Conservation (phyloP, 169 alveolate species). For the Plasmodium malariae region DNA sequence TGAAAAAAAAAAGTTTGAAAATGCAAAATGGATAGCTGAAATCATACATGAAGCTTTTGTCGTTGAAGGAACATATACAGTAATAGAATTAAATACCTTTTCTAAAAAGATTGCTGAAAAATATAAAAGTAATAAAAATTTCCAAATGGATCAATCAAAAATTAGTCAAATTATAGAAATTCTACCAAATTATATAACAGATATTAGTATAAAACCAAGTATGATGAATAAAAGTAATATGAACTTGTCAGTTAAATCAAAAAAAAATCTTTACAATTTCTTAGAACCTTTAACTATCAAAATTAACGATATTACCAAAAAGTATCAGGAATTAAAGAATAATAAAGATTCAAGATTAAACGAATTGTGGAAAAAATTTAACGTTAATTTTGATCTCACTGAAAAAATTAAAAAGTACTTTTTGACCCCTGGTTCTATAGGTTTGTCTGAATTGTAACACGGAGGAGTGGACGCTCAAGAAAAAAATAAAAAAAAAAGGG, state of each 20-base stretch:
- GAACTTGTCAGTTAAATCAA: conserved; percentile 40
- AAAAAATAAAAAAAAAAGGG: background rate
- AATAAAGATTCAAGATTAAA: conserved; percentile 58
- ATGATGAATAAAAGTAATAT: conserved; percentile 32
- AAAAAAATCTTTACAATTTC: conserved; percentile 39
- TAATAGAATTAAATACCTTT: conserved; percentile 40
- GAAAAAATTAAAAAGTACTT: conserved; percentile 52
- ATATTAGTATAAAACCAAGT: conserved; percentile 65
- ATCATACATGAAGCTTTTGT: conserved; percentile 55
- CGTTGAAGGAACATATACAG: conserved; percentile 49
- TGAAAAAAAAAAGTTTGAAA: conserved; percentile 66
- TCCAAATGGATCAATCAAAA: conserved; percentile 41
- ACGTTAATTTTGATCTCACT: conserved; percentile 61
- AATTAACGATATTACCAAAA: conserved; percentile 26
- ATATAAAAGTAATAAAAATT: conserved; percentile 57
- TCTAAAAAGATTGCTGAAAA: conserved; percentile 58
- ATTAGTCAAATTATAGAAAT: conserved; percentile 39
- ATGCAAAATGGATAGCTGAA: conserved; percentile 77
- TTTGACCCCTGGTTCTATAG: conserved; percentile 41
- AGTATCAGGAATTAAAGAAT: conserved; percentile 37
- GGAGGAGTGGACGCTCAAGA: background rate
- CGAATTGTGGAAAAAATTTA: conserved; percentile 66
- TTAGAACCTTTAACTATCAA: conserved; percentile 56
- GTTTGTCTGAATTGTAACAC: conserved; percentile 30
- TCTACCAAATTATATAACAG: conserved; percentile 32